Conservation (phyloP, 441 rosid species). For the Erysimum cheiri region DNA sequence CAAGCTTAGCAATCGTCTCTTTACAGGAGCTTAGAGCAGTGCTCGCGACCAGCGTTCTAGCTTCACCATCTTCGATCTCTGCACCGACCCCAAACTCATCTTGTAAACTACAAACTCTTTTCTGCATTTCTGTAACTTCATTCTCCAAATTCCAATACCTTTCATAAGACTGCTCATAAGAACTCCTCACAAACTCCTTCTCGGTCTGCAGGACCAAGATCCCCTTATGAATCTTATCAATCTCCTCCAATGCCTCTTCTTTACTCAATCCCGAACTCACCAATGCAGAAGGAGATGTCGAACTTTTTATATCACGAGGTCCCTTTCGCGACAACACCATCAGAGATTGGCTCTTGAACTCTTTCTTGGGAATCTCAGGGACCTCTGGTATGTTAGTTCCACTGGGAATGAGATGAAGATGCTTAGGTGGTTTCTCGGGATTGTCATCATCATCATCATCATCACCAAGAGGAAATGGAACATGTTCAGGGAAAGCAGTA, state of each 20-base stretch:
- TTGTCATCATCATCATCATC: slow-evolving; percentile 48
- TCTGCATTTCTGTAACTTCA: slow-evolving; percentile 63
- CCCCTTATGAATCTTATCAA: slow-evolving; percentile 68
- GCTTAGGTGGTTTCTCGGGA: slow-evolving; percentile 31
- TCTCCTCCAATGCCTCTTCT: slow-evolving; percentile 64
- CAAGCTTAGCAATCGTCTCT: slow-evolving; percentile 63
- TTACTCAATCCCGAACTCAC: slow-evolving; percentile 58
- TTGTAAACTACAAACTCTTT: slow-evolving; percentile 59
- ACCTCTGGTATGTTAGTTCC: slow-evolving; percentile 38
- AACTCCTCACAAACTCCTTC: slow-evolving; percentile 72
- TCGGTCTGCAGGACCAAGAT: slow-evolving; percentile 75
- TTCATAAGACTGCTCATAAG: slow-evolving; percentile 51
- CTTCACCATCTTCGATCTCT: slow-evolving; percentile 71
- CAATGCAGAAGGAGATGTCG: slow-evolving; percentile 41
- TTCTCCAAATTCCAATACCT: slow-evolving; percentile 62
- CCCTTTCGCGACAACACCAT: slow-evolving; percentile 42
- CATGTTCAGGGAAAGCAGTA: slow-evolving; percentile 83
- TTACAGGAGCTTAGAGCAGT: slow-evolving; percentile 76
- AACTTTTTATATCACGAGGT: slow-evolving; percentile 39
- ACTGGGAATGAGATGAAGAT: slow-evolving; percentile 30
- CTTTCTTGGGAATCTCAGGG: slow-evolving; percentile 58
- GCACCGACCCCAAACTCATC: slow-evolving; percentile 77
- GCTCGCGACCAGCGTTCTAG: slow-evolving; percentile 69
- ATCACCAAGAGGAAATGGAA: slow-evolving; percentile 59
- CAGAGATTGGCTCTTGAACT: slow-evolving; percentile 50